These are phyloP conservation scores for Naganishia albida DNA, from an alignment of 1,284 basidiomycete species.

Conservation along the genomic window DNA sequence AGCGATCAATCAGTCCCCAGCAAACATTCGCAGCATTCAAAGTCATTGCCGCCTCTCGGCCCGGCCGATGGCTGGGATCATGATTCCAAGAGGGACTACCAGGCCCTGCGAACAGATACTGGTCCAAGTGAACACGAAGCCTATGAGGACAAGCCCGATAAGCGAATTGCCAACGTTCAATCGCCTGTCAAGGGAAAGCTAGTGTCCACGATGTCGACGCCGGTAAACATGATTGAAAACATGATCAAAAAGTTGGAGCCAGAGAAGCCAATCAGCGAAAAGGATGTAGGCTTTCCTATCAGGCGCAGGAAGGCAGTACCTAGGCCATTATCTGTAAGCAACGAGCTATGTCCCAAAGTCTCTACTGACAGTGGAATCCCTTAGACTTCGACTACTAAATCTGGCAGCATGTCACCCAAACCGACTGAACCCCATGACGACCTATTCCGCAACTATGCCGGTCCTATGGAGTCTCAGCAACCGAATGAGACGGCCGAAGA, in stretches of 20 bases:
- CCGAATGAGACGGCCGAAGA: slow-evolving; percentile 38
- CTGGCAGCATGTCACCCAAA: slow-evolving; percentile 12
- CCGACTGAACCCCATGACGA: slow-evolving; percentile 1
- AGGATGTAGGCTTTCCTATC: neutral
- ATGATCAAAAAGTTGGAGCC: slow-evolving; percentile 21
- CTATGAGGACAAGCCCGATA: neutral
- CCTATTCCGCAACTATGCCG: slow-evolving; percentile 16
- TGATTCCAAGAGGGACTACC: neutral
- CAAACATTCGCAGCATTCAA: slow-evolving; percentile 6
- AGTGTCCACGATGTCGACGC: slow-evolving; percentile 7
- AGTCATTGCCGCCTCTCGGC: neutral
- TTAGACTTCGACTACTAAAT: slow-evolving; percentile 19
- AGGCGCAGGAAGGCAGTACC: slow-evolving; percentile 12
- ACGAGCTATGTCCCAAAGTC: neutral
- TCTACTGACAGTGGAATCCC: neutral
- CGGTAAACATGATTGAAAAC: slow-evolving; percentile 5
- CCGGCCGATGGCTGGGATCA: neutral
- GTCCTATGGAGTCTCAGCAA: slow-evolving; percentile 13
- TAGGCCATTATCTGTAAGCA: slow-evolving; percentile 9
- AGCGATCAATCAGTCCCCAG: neutral
- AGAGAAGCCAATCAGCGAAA: neutral
- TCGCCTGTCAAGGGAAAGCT: neutral
- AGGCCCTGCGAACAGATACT: slow-evolving; percentile 2
- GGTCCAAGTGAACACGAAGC: slow-evolving; percentile 1
- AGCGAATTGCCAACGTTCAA: neutral